A percentile compares a stretch with the other conserved stretches of the same genome.
Evolutionary conservation across 2,329 filamentous ascomycete species (phyloP).

Genomic region (Ceratocystis huliohia): DNA sequence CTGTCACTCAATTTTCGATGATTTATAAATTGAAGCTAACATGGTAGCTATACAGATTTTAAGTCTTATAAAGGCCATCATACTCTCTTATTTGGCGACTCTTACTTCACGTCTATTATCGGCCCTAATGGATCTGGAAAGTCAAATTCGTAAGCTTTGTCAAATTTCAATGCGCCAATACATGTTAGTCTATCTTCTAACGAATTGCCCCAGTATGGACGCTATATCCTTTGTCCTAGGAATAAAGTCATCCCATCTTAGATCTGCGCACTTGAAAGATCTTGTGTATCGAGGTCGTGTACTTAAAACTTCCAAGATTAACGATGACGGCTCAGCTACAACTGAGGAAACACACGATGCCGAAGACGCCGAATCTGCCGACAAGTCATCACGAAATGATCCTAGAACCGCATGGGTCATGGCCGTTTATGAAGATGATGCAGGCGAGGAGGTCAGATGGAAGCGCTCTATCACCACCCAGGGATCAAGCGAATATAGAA

Average conservation of each 20-base stretch:
- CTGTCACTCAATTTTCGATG: not conserved
- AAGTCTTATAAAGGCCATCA: slow-evolving; percentile 99
- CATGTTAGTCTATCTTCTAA: not conserved
- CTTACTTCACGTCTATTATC: slow-evolving; percentile 98
- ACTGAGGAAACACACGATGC: slow-evolving; percentile 48
- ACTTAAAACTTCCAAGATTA: slow-evolving; percentile 81
- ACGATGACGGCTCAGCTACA: slow-evolving; percentile 70
- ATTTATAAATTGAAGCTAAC: slow-evolving; percentile 4
- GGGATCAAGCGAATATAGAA: slow-evolving; percentile 87
- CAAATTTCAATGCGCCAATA: not conserved
- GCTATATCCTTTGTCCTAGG: slow-evolving; percentile 97
- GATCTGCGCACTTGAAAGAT: slow-evolving; percentile 85
- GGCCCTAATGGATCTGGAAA: slow-evolving; percentile 99
- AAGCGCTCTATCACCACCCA: slow-evolving; percentile 83
- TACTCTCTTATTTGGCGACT: slow-evolving; percentile 85
- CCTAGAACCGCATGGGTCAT: slow-evolving; percentile 97
- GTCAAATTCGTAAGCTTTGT: slow-evolving; percentile 68
- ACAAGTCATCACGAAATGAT: slow-evolving; percentile 60
- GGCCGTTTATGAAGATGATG: slow-evolving; percentile 97
- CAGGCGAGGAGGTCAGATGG: slow-evolving; percentile 88
- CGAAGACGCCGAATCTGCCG: slow-evolving; percentile 43
- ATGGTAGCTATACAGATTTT: slow-evolving; percentile 53
- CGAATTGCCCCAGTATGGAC: slow-evolving; percentile 59
- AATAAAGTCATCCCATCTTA: slow-evolving; percentile 95
- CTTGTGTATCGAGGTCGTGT: slow-evolving; percentile 93